phyloP scores from a whole-genome alignment of 129 eudicot species.

The Chrysanthemum lavandulifolium region DNA sequence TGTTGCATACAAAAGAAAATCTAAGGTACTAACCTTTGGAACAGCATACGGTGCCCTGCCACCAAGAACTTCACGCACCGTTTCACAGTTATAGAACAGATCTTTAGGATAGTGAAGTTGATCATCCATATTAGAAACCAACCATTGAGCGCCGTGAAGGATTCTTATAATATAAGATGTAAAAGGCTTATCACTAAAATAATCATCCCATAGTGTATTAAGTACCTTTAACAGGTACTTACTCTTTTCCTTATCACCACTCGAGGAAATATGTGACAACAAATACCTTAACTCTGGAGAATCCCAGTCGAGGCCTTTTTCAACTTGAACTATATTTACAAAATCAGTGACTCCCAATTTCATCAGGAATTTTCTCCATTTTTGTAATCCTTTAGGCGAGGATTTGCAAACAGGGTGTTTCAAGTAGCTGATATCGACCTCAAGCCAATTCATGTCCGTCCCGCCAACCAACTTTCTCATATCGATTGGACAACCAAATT shows the following conservation, averaged over 20 bases:
- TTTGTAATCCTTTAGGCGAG: constrained; percentile 27
- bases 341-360: constrained; percentile 67
- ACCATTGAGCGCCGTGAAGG: too few species aligned
- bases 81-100: too few species aligned
- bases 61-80: too few species aligned
- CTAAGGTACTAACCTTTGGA: constrained; percentile 31
- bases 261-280: constrained; percentile 35
- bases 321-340: constrained; percentile 33
- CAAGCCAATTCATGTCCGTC: constrained; percentile 52
- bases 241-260: too few species aligned
- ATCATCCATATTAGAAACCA: too few species aligned
- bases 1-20: not conserved
- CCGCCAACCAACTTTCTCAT: constrained; percentile 40
- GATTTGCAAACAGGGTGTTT: constrained; percentile 42
- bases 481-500: constrained; percentile 48
- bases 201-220: constrained; percentile 4
- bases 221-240: constrained; percentile 24
- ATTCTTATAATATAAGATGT: too few species aligned
- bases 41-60: not conserved
- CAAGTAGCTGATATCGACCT: constrained; percentile 44
- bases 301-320: constrained; percentile 41
- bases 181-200: too few species aligned
- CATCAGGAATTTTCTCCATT: constrained; percentile 62
- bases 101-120: too few species aligned
- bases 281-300: constrained; percentile 42